Base-by-base conservation (phyloP, 371 early-diverging fungal genomes). In the Rhizomucor pusillus region DNA sequence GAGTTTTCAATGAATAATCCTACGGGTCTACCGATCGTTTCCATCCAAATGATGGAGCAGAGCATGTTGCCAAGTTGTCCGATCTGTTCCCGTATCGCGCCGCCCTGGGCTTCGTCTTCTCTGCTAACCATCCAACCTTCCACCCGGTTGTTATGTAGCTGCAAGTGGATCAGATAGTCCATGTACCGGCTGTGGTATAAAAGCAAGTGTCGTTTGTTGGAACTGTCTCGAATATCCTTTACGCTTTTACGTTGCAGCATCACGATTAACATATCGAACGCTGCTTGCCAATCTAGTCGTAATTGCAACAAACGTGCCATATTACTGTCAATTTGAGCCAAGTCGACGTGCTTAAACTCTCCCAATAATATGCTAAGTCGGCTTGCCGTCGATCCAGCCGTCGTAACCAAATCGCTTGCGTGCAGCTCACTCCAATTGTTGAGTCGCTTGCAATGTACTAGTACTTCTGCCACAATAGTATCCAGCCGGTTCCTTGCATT, bases 91-190 rank as follows among this genome's bases (percentile, higher is more conserved):
- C 43, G 57, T 54, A 67, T 66, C 22, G 66, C 65, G 11, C 64
- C 63, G 50, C 64, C 53, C 22, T 50, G 55, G 6, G 36, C 24
- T 13, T 7, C 48, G 36, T 36, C 55, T 50, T 73, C 73, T 24
- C 73, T 59, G 25, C 65, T 67, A n/a, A 73, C 73, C 36, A 73
- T 47, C 70, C 70, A 73, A 1, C 73, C 73, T 37, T 65, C 37
- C 16, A 73, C 60, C 0, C 37, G 19, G 3, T 50, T 35, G 13
- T 43, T 43, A 16, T 33, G n/a, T 7, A 69, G 18, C 34, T 56
- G 52, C 0, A 73, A 50, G 54, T 69, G 70, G 34, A 73, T 62
- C 73, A 73, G 62, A 25, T 59, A 73, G 20, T 73, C 73, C 73
- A 73, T 73, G 39, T 64, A 73, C 45, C 73, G 62, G 10, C 66